Base-by-base conservation (phyloP, 2,329 filamentous ascomycete species). In the Pseudopyrenochaeta lycopersici region DNA sequence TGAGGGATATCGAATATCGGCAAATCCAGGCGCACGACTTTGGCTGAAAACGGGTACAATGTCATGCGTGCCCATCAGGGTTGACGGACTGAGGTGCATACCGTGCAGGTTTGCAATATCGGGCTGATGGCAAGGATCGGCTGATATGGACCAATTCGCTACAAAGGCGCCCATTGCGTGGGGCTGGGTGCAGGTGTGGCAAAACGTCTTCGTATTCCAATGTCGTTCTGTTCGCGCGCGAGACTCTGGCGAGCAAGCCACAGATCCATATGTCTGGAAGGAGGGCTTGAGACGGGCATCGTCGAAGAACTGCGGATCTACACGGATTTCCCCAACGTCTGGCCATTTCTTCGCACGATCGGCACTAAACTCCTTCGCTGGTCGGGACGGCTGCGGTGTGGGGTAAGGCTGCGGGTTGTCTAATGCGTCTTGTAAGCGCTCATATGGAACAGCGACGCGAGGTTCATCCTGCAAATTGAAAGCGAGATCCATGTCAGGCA, bases 21-120 rank as follows among this genome's bases (percentile, higher is more conserved):
- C 86, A 76, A 90, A 94, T 4, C 87, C 87, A 39, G 84, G 81
- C 1, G 88, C 85, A 64, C 91, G 92, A 43, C 86, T 88, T 52
- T 90, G 83, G 57, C 90, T 90, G 75, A 95, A 95, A 10, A 95
- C 79, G 0, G 91, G 91, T 2, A 90, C 76, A 3, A 95, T 80
- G 17, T 88, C 81, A 56, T 85, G 83, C 1, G 88, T 83, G 0
- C 87, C 84, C 43, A 85, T 84, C 58, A 86, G 80, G 0, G 84
- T 80, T 7, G 88, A 84, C 0, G 88, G 84, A 0, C 84, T 86
- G 35, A 90, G 80, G 70, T 90, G 86, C 66, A 94, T 86, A 36
- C 90, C 89, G 64, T 94, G 90, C 1, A 94, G 80, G 56, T 88
- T 82, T 23, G 86, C 84, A 29, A 94, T 78, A 59, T 95, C 91